Conservation (phyloP, 2,329 filamentous ascomycete species). For the Aspergillus novofumigatus region DNA sequence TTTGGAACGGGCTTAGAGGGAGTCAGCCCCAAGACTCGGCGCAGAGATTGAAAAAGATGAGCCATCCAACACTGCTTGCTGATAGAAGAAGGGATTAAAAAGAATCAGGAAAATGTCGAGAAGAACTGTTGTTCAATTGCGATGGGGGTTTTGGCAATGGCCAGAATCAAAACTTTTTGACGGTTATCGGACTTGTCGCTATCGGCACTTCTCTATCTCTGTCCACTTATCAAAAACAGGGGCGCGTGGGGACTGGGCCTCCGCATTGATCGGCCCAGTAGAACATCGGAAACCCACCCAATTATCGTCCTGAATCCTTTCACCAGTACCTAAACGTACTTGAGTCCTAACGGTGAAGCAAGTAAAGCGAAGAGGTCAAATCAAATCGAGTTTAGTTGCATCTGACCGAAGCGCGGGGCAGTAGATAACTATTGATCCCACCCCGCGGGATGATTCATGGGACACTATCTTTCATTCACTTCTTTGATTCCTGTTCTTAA, state of each 20-base stretch:
- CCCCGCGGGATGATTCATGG: neutral
- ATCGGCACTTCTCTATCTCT: neutral
- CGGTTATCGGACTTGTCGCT: neutral
- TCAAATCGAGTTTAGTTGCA: neutral
- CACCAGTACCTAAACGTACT: neutral
- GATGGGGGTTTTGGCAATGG: neutral
- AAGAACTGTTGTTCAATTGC: neutral
- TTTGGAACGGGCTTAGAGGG: constrained; percentile 12
- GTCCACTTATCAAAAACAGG: neutral
- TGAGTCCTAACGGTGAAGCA: neutral
- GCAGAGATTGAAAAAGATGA: constrained; percentile 31
- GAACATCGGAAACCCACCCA: neutral
- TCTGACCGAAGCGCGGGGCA: neutral
- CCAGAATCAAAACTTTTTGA: neutral
- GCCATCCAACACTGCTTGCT: constrained; percentile 23
- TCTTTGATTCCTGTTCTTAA: neutral
- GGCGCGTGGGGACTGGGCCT: neutral
- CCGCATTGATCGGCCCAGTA: neutral
- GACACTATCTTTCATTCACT: neutral
- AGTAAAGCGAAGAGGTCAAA: neutral
- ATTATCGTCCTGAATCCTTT: neutral
- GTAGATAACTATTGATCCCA: neutral
- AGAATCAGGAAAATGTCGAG: constrained; percentile 5
- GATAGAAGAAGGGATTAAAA: neutral
- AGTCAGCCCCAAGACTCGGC: constrained; percentile 26